Percentiles rank a stretch among this genome's conserved stretches.
phyloP scores from a whole-genome alignment of 805 yeast species.

The Zygotorulaspora florentina region DNA sequence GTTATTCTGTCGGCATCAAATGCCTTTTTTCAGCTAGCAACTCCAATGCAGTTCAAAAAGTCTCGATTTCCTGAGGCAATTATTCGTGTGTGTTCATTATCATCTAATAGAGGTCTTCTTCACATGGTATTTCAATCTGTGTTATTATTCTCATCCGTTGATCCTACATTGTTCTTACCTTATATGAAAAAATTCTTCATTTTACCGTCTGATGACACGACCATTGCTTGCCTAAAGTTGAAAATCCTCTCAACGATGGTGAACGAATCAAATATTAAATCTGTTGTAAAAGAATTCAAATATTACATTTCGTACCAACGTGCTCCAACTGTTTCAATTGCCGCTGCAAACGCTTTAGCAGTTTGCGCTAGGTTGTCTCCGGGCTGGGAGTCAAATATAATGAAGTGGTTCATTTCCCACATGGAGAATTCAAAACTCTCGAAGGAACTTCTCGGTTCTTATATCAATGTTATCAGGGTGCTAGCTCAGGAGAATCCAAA shows the following conservation, averaged over 20 bases:
- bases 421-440: constrained; percentile 33
- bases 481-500: constrained; percentile 61
- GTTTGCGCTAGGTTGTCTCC: constrained; percentile 48
- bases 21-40: constrained; percentile 54
- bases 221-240: constrained; percentile 50
- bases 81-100: constrained; percentile 38
- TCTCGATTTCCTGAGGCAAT: constrained; percentile 50
- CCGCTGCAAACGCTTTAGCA: constrained; percentile 60
- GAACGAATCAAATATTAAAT: constrained; percentile 46
- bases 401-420: constrained; percentile 60
- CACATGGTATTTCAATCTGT: constrained; percentile 47
- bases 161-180: constrained; percentile 34
- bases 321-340: constrained; percentile 32
- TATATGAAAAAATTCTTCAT: constrained; percentile 50
- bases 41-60: constrained; percentile 48
- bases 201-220: constrained; percentile 48
- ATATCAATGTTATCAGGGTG: constrained; percentile 66
- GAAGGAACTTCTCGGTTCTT: constrained; percentile 49
- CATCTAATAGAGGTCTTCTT: constrained; percentile 35
- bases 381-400: constrained; percentile 49
- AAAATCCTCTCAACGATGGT: constrained; percentile 57
- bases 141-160: constrained; percentile 33
- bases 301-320: constrained; percentile 42
- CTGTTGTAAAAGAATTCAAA: constrained; percentile 59
- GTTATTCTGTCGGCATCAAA: constrained; percentile 60